A percentile compares a stretch with the other conserved stretches of the same genome.
Evolutionary conservation across 2,329 filamentous ascomycete genomes (phyloP).

Genomic region (Trichoderma lentiforme): DNA sequence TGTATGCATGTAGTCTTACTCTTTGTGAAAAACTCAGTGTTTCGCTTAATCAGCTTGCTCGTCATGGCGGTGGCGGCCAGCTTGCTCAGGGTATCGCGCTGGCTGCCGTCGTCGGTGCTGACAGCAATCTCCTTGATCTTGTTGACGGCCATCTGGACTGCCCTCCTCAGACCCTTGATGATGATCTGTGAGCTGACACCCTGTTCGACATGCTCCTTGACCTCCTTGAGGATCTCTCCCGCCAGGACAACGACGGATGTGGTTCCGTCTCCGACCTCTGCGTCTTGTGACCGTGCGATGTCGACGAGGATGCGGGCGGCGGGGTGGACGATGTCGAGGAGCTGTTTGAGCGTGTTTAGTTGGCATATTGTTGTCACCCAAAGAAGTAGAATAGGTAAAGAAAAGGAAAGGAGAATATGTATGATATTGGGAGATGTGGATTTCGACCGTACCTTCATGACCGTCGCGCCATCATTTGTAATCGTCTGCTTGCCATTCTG

Average conservation of each 20-base stretch:
- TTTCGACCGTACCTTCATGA: slow-evolving; percentile 76
- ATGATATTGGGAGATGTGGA: neutral
- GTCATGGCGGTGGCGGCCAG: slow-evolving; percentile 97
- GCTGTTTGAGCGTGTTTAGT: slow-evolving; percentile 45
- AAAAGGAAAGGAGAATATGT: neutral
- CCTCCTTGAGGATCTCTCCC: slow-evolving; percentile 96
- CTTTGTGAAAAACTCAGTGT: slow-evolving; percentile 95
- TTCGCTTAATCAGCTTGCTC: slow-evolving; percentile 98
- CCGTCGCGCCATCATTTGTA: slow-evolving; percentile 97
- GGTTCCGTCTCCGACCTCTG: slow-evolving; percentile 96
- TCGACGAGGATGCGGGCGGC: slow-evolving; percentile 96
- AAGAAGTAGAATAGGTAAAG: neutral
- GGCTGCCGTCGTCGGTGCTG: slow-evolving; percentile 75
- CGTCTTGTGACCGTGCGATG: slow-evolving; percentile 97
- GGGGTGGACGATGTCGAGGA: slow-evolving; percentile 97
- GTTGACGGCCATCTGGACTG: slow-evolving; percentile 88
- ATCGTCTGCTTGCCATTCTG: slow-evolving; percentile 95
- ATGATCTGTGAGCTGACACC: slow-evolving; percentile 97
- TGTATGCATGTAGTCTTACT: slow-evolving; percentile 49
- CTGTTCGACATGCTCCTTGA: slow-evolving; percentile 93
- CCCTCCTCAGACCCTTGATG: slow-evolving; percentile 89
- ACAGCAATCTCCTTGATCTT: slow-evolving; percentile 98
- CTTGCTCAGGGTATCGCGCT: slow-evolving; percentile 83
- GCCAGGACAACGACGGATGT: slow-evolving; percentile 96
- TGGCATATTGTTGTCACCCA: neutral